Evolutionary conservation across 257 asterid genomes (phyloP), one percentile per base, ranked within the genome.

Genomic region (Solanum commersonii): DNA sequence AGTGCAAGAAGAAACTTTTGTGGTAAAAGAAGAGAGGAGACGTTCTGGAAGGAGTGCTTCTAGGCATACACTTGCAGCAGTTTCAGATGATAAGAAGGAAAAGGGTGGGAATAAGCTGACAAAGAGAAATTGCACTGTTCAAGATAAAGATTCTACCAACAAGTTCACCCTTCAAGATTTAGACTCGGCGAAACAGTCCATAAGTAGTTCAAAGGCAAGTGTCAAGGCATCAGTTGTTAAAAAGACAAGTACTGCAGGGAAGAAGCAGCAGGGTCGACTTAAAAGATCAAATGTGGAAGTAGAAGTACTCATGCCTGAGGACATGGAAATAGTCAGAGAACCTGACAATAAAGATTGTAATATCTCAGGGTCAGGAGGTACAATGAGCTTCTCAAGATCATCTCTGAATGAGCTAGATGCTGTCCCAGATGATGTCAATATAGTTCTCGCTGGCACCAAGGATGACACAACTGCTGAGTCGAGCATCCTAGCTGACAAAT

Each of bases 271-370:
- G 78, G 67, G 87, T 84, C 84, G 67, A 81, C 84, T 59, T 87
- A 86, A 85, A 86, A 83, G 87, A 81, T 79, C 89, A 40, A 73
- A 73, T 72, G 15, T 68, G 74, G 87, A 71, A 37, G 37, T 79
- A 84, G 92, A 93, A 76, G 87, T 86, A 89, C 88, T 93, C 33
- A 70, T 71, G 33, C 60, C 33, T 27, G 88, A 87, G 86, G 90
- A 71, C 46, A 40, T 88, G 72, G 81, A 73, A 78, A 83, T 29
- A 37, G 83, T 40, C 35, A 84, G 33, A 42, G 91, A 88, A 34
- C 63, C 84, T 11, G 86, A n/a, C 59, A 31, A 29, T 44, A 5
- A 38, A 23, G 91, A 88, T 59, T 76, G 87, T 78, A 87, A 88
- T 84, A 37, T 86, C 40, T 71, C 90, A 44, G 52, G 68, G 84